Evolutionary conservation across 2,329 filamentous ascomycete genomes (phyloP), one percentile per base, ranked within the genome.

Genomic region (Pyrenochaeta sp.): DNA sequence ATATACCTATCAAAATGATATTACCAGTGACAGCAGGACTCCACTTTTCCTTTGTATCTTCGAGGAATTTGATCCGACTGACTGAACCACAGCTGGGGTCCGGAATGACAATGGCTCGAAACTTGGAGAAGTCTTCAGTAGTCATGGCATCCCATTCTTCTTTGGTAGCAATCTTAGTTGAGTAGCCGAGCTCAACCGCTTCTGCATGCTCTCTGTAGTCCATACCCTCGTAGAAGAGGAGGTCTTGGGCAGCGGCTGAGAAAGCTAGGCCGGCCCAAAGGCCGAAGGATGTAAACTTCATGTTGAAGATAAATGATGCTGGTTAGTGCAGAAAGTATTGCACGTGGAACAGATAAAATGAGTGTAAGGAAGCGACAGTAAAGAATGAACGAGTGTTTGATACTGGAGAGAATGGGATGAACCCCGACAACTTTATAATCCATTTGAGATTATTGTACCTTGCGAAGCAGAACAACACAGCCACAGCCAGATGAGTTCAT

Each of bases 41-140:
- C 59, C 59, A 62, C 23, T 15, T 47, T 10, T 17, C 27, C 53
- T 78, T 78, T 20, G 76, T 77, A 32, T 74, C 70, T 27, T 74
- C 67, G 9, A 80, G 66, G 49, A 79, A 77, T 23, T 71, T 60
- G 50, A 80, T 69, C 12, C 61, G 56, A 45, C 48, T 53, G 12
- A 64, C 60, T 44, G 63, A 60, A 3, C 45, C 59, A 53, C 75
- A 75, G 41, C 69, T 64, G 10, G 76, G 72, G 53, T 81, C 79
- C 6, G 76, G 74, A 32, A 81, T 67, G 47, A 81, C 64, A 45
- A 81, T 77, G 11, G 78, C 78, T 61, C 78, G 79, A 74, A 74
- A 81, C 49, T 73, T 68, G 40, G 77, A 71, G 63, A 80, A 80
- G 53, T 81, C 78, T 31, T 67, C 68, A 2, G 76, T 75, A 7